Percentiles rank a stretch among this genome's conserved stretches.
Evolutionary conservation across 192 early-diverging fungal species (phyloP).

Genomic region (Jimgerdemannia flammicorona): DNA sequence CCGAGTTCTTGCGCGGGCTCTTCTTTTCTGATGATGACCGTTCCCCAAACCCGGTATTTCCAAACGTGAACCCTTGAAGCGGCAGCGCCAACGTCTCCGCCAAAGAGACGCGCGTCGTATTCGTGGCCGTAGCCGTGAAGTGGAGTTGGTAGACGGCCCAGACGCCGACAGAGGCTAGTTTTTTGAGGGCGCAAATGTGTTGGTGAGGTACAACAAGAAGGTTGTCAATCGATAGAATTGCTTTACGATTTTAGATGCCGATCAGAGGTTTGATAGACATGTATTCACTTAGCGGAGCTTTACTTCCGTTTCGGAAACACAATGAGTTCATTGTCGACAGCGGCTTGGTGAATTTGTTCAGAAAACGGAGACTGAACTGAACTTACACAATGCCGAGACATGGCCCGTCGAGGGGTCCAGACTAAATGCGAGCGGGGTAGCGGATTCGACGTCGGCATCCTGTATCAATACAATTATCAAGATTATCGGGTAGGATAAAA

Average conservation of each 20-base stretch:
- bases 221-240: no score
- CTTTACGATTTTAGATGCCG: no score
- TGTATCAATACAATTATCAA: background rate
- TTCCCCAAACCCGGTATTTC: background rate
- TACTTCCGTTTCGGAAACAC: no score
- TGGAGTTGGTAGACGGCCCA: background rate
- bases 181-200: no score
- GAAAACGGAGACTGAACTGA: background rate
- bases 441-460: background rate
- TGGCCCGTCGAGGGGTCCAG: constrained; percentile 29
- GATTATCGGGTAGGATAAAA: no score
- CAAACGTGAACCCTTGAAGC: background rate
- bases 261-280: no score
- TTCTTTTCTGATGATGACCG: background rate
- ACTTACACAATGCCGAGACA: constrained; percentile 31
- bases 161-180: background rate
- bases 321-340: no score
- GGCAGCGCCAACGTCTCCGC: background rate
- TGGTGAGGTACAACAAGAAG: no score
- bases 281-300: no score
- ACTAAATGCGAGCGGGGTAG: constrained; percentile 19
- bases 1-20: background rate
- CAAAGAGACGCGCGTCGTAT: background rate
- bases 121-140: background rate
- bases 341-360: background rate